A percentile compares a stretch with the other conserved stretches of the same genome.
Evolutionary conservation across 2,329 filamentous ascomycete species (phyloP).

Genomic region (Acephala macrosclerotiorum): DNA sequence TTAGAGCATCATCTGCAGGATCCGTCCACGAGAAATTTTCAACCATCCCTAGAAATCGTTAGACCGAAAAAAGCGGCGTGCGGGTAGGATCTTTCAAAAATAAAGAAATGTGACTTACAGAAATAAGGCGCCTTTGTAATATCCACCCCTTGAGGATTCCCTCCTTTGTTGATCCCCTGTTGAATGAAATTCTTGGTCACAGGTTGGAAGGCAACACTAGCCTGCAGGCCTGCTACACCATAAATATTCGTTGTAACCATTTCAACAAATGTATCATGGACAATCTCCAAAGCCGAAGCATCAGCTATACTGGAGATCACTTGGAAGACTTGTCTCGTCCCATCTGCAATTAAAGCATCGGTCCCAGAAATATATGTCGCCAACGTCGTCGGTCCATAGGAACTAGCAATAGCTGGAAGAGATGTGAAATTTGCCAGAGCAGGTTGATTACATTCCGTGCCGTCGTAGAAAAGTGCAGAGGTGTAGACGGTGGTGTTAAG

Average conservation of each 20-base stretch:
- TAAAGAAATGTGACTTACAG: conserved; percentile 26
- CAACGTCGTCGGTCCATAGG: conserved; percentile 24
- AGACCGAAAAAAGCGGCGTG: too few relatives aligned
- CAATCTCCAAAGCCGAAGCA: conserved; percentile 24
- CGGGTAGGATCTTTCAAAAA: too few relatives aligned
- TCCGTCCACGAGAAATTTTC: conserved; percentile 31
- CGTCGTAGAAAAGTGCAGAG: conserved; percentile 30
- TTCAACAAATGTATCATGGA: conserved; percentile 30
- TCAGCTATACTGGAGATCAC: conserved; percentile 27
- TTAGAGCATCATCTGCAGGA: conserved; percentile 25
- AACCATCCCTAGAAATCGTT: conserved; percentile 28
- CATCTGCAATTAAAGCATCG: conserved; percentile 24
- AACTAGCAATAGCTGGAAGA: conserved; percentile 23
- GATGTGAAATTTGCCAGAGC: conserved; percentile 26
- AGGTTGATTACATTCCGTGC: conserved; percentile 23
- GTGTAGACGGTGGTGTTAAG: conserved; percentile 25
- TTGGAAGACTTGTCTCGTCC: conserved; percentile 24
- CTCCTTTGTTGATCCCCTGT: too few relatives aligned
- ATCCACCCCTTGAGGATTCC: conserved; percentile 24
- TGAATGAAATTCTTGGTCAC: conserved; percentile 30
- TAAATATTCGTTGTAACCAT: conserved; percentile 24
- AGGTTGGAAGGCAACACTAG: conserved; percentile 27
- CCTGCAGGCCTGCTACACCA: conserved; percentile 23
- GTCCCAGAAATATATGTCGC: conserved; percentile 20
- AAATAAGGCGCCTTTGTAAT: conserved; percentile 31